These are phyloP conservation scores for Parachlorella kessleri DNA, from an alignment of 139 green algal genomes.

Conservation along the genomic window DNA sequence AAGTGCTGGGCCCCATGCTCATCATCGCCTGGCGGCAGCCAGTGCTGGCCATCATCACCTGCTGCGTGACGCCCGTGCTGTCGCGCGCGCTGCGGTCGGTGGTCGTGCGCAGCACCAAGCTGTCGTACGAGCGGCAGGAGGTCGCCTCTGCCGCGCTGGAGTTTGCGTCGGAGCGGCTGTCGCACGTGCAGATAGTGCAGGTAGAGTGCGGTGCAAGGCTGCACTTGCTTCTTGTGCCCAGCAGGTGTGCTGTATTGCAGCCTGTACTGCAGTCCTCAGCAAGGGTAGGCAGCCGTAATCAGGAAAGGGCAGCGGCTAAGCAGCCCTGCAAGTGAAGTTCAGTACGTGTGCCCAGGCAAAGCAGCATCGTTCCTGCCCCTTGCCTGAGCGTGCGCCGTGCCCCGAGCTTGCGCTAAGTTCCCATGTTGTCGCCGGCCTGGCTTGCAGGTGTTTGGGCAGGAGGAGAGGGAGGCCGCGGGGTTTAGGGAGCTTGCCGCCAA, in stretches of 20 bases:
- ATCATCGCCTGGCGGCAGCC: conserved; percentile 34
- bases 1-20: conserved; percentile 22
- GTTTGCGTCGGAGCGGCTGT: conserved; percentile 36
- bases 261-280: no score
- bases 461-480: conserved; percentile 21
- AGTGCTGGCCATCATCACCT: conserved; percentile 28
- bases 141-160: conserved; percentile 18
- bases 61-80: conserved; percentile 27
- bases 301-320: no score
- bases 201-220: no score
- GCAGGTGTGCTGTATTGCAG: no score
- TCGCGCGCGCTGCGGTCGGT: conserved; percentile 25
- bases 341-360: no score
- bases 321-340: no score
- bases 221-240: no score
- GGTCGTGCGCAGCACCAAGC: conserved; percentile 19
- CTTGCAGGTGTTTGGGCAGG: conserved; percentile 27
- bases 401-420: no score
- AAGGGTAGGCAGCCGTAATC: no score
- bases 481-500: conserved; percentile 4
- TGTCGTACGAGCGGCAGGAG: conserved; percentile 31
- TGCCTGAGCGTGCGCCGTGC: no score
- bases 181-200: conserved; percentile 35
- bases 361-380: no score
- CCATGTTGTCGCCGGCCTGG: no score